Evolutionary conservation across 1,284 basidiomycete species (phyloP).

Genomic region (Rhodotorula sp.): DNA sequence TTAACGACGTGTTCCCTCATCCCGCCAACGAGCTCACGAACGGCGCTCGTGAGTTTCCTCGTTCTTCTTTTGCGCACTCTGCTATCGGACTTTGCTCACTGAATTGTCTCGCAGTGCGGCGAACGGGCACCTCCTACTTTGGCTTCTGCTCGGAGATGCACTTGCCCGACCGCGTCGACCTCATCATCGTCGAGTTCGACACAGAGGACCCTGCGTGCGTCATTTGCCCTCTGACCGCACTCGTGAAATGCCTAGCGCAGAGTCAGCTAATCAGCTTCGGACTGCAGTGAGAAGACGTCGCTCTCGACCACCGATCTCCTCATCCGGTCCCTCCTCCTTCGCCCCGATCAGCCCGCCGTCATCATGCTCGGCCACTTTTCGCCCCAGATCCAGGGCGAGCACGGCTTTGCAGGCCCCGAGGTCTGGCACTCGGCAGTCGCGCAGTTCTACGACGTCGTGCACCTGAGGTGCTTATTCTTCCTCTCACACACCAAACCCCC

Average conservation of each 20-base stretch:
- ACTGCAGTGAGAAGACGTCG: constrained; percentile 64
- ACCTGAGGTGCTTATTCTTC: constrained; percentile 62
- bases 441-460: constrained; percentile 92
- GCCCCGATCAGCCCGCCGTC: constrained; percentile 84
- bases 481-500: background rate
- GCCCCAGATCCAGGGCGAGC: constrained; percentile 71
- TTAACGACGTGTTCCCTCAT: constrained; percentile 90
- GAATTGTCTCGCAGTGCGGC: constrained; percentile 58
- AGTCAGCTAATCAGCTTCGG: constrained; percentile 1
- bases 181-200: constrained; percentile 91
- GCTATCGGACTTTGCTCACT: background rate
- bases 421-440: constrained; percentile 83
- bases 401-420: constrained; percentile 84
- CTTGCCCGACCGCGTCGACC: constrained; percentile 84
- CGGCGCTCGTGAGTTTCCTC: constrained; percentile 61
- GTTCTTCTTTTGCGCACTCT: background rate
- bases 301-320: constrained; percentile 86
- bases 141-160: constrained; percentile 88
- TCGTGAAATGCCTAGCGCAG: background rate
- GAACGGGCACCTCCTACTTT: constrained; percentile 87
- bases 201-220: constrained; percentile 78
- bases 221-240: background rate
- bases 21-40: constrained; percentile 92
- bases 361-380: constrained; percentile 88
- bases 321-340: constrained; percentile 80